These are phyloP conservation scores for Beta corolliflora DNA, from an alignment of 179 eudicot species.

Conservation along the genomic window DNA sequence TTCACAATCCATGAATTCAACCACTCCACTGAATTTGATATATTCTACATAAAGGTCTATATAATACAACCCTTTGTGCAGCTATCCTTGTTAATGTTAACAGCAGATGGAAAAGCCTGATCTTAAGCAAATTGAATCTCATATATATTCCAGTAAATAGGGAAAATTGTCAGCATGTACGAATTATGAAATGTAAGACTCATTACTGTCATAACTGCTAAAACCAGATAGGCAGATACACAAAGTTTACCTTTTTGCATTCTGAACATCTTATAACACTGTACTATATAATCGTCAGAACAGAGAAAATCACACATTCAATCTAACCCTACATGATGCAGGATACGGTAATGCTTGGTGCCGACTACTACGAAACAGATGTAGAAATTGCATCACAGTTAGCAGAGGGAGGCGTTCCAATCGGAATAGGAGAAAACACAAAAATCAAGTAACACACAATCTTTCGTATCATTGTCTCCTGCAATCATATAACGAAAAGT, in stretches of 20 bases:
- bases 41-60: background rate
- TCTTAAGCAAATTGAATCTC: background rate
- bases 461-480: background rate
- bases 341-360: constrained; percentile 98
- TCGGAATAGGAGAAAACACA: constrained; percentile 91
- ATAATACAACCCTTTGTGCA: background rate
- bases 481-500: background rate
- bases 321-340: constrained; percentile 31
- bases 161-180: background rate
- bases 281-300: background rate
- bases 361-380: constrained; percentile 84
- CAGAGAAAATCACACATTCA: background rate
- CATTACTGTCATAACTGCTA: background rate
- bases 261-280: background rate
- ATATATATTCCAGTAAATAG: background rate
- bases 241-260: background rate
- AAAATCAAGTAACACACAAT: constrained; percentile 54
- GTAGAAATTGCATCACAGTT: constrained; percentile 54
- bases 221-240: background rate
- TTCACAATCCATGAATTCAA: background rate
- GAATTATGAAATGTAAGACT: background rate
- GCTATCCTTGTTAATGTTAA: background rate
- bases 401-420: constrained; percentile 83
- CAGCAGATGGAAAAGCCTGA: background rate
- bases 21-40: background rate